Evolutionary conservation across 208 protist species (phyloP), one percentile per base, ranked within the genome.

Genomic region (Spironucleus salmonicida): DNA sequence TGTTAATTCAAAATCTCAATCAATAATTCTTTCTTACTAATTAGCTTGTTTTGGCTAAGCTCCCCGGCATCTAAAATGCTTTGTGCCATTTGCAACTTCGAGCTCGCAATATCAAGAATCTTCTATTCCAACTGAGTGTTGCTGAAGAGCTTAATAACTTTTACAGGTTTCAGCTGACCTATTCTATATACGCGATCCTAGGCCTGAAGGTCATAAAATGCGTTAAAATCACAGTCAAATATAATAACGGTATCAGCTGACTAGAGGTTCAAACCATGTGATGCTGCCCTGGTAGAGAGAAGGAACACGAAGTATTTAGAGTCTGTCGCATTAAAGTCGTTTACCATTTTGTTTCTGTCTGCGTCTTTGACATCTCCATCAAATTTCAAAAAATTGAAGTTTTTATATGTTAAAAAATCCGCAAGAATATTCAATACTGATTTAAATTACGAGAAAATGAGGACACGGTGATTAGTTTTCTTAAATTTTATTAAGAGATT

Each of bases 181-280:
- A 71, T n/a, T 15, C 64, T 2, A 71, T 71, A 71, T 11, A n/a
- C 26, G 11, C 64, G 64, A 49, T 71, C 64, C 34, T 71, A 35
- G 15, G 64, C 64, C 34, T 71, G 64, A 19, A 42, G 34, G 38
- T 71, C 64, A n/a, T 71, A 71, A n/a, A 38, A 42, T 35, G 30
- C 64, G 38, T 71, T 71, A n/a, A 42, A 71, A n/a, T 71, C 64
- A 71, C 64, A 71, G 45, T 71, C 64, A 42, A 45, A 71, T 19
- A 71, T 71, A 40, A 71, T 49, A 45, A 71, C 64, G 7, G 64
- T 71, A 71, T 71, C 64, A 49, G 64, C 64, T 49, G 64, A 49
- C n/a, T 71, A 38, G 11, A 71, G 34, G n/a, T 71, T 71, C 38
- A 71, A n/a, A 49, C 64, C 64, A 45, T 71, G 64, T 23, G 64